Percentiles rank a stretch among this genome's conserved stretches.
phyloP scores from a whole-genome alignment of 441 rosid species.

The Hura crepitans region DNA sequence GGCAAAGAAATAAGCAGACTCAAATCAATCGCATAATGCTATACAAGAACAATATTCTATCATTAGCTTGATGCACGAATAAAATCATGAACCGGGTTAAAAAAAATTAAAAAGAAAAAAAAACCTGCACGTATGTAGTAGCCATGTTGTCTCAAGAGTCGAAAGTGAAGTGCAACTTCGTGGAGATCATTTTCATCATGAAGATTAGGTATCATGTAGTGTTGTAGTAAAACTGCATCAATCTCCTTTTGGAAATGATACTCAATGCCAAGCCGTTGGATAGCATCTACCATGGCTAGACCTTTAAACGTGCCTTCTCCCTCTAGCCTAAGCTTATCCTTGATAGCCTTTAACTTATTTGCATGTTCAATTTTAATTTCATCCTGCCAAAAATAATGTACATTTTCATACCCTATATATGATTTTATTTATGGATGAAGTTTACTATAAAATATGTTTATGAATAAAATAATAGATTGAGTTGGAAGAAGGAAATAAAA shows the following conservation, averaged over 20 bases:
- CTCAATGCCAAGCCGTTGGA: slow-evolving; percentile 51
- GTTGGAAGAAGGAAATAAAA: no score
- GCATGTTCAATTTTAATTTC: slow-evolving; percentile 1
- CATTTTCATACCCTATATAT: no score
- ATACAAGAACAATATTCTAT: no score
- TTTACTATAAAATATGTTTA: not conserved
- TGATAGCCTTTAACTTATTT: slow-evolving; percentile 16
- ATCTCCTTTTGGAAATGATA: slow-evolving; percentile 44
- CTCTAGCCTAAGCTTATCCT: slow-evolving; percentile 8
- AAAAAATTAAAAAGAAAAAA: no score
- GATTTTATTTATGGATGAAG: not conserved
- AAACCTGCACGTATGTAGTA: slow-evolving; percentile 8
- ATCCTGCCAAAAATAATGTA: slow-evolving; percentile 20
- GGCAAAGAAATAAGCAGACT: not conserved
- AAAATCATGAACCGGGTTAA: no score
- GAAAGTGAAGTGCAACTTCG: slow-evolving; percentile 45
- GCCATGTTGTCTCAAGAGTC: slow-evolving; percentile 56
- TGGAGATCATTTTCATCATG: slow-evolving; percentile 21
- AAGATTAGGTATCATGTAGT: slow-evolving; percentile 12
- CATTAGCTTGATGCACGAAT: no score
- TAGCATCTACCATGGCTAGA: slow-evolving; percentile 40
- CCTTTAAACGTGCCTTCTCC: slow-evolving; percentile 24
- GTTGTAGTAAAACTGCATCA: slow-evolving; percentile 29
- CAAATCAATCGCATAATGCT: not conserved
- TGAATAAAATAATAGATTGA: not conserved